phyloP scores from a whole-genome alignment of 2,329 filamentous ascomycete species.

The Pseudogymnoascus sp. region DNA sequence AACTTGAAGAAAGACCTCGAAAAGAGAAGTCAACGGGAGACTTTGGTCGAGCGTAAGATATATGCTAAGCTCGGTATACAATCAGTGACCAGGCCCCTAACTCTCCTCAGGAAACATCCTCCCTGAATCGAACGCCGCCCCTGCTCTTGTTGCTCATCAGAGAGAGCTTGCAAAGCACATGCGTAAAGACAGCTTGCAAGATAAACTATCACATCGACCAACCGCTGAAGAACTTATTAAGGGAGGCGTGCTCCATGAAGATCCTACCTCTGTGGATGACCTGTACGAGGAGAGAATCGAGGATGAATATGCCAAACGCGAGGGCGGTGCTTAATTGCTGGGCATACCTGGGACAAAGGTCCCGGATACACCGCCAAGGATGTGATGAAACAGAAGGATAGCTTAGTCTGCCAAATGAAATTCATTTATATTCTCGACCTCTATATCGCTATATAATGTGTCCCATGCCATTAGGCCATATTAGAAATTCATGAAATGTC shows the following conservation, averaged over 20 bases:
- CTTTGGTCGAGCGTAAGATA: conserved; percentile 68
- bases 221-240: conserved; percentile 68
- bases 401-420: neutral
- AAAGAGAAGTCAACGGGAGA: conserved; percentile 59
- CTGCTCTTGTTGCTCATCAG: conserved; percentile 71
- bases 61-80: neutral
- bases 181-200: conserved; percentile 78
- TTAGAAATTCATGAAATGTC: no score
- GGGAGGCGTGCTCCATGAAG: conserved; percentile 69
- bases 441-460: neutral
- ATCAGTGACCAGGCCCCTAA: neutral
- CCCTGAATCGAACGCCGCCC: conserved; percentile 68
- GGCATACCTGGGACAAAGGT: neutral
- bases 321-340: conserved; percentile 47
- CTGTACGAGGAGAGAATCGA: conserved; percentile 56
- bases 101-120: conserved; percentile 69
- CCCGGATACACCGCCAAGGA: neutral
- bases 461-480: no score
- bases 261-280: conserved; percentile 48
- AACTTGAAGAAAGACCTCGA: conserved; percentile 58
- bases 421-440: neutral
- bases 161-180: conserved; percentile 82
- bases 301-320: conserved; percentile 54
- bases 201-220: conserved; percentile 74
- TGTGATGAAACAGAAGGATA: neutral